Conservation (phyloP, 139 green algal genomes). For the Picochlorum sp. region DNA sequence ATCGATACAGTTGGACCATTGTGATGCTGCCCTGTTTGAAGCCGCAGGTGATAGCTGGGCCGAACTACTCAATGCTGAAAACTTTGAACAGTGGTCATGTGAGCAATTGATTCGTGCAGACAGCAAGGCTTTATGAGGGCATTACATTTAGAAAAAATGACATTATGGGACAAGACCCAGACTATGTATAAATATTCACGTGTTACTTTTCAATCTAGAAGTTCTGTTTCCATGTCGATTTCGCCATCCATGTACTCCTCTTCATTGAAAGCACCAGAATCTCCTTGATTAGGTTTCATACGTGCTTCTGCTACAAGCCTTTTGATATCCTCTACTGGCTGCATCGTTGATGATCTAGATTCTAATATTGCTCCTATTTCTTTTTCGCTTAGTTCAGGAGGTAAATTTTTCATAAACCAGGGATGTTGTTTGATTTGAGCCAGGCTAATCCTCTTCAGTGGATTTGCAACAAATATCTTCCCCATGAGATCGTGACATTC, state of each 20-base stretch:
- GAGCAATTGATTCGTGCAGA: background rate
- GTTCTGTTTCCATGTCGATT: slow-evolving; percentile 34
- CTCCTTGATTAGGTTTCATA: slow-evolving; percentile 20
- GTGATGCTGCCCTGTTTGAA: slow-evolving; percentile 3
- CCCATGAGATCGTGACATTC: slow-evolving; percentile 81
- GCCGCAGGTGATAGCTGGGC: background rate
- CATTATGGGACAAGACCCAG: too few species aligned
- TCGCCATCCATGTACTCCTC: slow-evolving; percentile 55
- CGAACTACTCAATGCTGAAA: background rate
- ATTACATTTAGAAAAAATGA: background rate
- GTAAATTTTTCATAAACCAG: slow-evolving; percentile 90
- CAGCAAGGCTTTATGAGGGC: background rate
- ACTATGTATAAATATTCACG: too few species aligned
- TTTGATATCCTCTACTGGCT: slow-evolving; percentile 48
- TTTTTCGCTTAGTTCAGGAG: slow-evolving; percentile 60
- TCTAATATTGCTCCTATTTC: slow-evolving; percentile 14
- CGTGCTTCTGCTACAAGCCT: slow-evolving; percentile 37
- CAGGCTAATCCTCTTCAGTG: slow-evolving; percentile 72
- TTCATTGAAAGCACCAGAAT: slow-evolving; percentile 32
- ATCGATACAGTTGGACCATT: background rate
- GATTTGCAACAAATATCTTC: slow-evolving; percentile 79
- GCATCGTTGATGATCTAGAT: slow-evolving; percentile 12
- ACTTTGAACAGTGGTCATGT: too few species aligned
- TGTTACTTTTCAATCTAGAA: slow-evolving; percentile 25
- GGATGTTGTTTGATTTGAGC: slow-evolving; percentile 74